Evolutionary conservation across 352 stramenopile genomes (phyloP).

Genomic region (Globisporangium camurandrum): DNA sequence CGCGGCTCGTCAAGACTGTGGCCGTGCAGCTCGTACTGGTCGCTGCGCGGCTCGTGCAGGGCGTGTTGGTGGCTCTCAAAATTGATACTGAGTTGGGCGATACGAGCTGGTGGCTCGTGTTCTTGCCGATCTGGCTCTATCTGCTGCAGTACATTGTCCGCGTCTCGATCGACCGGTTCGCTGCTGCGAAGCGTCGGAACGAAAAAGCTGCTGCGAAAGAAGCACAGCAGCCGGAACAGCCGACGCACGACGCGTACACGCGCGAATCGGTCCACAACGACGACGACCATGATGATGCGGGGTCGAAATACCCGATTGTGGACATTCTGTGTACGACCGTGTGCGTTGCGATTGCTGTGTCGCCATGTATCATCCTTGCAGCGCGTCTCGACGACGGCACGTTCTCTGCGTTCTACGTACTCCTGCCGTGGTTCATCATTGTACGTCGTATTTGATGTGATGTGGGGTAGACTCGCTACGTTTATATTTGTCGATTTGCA

Average conservation of each 20-base stretch:
- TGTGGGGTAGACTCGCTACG: background rate
- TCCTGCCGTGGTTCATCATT: constrained; percentile 79
- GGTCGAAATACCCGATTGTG: constrained; percentile 46
- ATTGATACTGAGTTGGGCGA: constrained; percentile 45
- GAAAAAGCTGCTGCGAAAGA: constrained; percentile 11
- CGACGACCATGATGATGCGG: constrained; percentile 30
- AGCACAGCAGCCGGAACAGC: constrained; percentile 17
- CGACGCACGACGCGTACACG: constrained; percentile 65
- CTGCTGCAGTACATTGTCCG: constrained; percentile 52
- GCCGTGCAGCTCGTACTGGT: constrained; percentile 36
- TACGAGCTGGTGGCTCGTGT: constrained; percentile 74
- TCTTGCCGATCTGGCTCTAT: constrained; percentile 76
- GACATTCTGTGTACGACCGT: constrained; percentile 49
- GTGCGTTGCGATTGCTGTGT: constrained; percentile 48
- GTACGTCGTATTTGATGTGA: constrained; percentile 23
- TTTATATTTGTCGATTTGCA: background rate
- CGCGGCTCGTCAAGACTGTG: constrained; percentile 29
- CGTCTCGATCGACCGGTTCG: constrained; percentile 44
- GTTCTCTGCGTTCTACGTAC: constrained; percentile 77
- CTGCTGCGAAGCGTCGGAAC: constrained; percentile 26
- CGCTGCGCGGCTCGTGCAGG: constrained; percentile 48
- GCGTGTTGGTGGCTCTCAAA: constrained; percentile 57
- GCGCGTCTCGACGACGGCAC: constrained; percentile 55
- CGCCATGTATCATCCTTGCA: constrained; percentile 75
- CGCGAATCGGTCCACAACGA: constrained; percentile 60